Conservation (phyloP, 1,139 yeast species). For the Hemisphaericaspora subhashii region DNA sequence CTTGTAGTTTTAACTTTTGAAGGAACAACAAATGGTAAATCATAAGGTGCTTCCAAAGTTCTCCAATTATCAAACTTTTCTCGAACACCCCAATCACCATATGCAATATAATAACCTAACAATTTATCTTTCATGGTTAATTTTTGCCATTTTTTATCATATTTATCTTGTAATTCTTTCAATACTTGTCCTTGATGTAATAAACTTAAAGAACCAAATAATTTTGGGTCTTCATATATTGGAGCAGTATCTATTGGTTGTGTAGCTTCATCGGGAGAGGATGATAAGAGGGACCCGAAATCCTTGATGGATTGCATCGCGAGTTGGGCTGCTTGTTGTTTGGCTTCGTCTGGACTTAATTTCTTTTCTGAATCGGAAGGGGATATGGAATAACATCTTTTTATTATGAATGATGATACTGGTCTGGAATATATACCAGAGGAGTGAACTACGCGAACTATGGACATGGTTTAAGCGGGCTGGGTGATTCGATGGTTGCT, state of each 20-base stretch:
- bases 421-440: not conserved
- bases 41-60: constrained; percentile 43
- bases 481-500: too few species aligned
- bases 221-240: constrained; percentile 46
- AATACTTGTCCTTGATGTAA: constrained; percentile 61
- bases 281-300: constrained; percentile 35
- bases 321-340: constrained; percentile 39
- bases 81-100: constrained; percentile 66
- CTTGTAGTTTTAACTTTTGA: constrained; percentile 24
- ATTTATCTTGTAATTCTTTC: constrained; percentile 51
- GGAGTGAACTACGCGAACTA: too few species aligned
- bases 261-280: constrained; percentile 37
- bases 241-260: constrained; percentile 58
- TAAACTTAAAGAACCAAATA: constrained; percentile 46
- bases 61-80: constrained; percentile 53
- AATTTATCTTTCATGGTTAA: constrained; percentile 46
- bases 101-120: constrained; percentile 56
- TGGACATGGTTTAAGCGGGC: too few species aligned
- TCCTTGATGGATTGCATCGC: constrained; percentile 47
- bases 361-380: constrained; percentile 2
- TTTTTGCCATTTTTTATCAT: constrained; percentile 53
- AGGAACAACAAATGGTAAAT: constrained; percentile 56
- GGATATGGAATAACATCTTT: constrained; percentile 1
- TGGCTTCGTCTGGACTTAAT: constrained; percentile 20
- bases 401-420: not conserved